A percentile compares a stretch with the other conserved stretches of the same genome.
These are phyloP conservation scores for Pseudogymnoascus sp. DNA, from an alignment of 2,329 filamentous ascomycete genomes.

Conservation along the genomic window DNA sequence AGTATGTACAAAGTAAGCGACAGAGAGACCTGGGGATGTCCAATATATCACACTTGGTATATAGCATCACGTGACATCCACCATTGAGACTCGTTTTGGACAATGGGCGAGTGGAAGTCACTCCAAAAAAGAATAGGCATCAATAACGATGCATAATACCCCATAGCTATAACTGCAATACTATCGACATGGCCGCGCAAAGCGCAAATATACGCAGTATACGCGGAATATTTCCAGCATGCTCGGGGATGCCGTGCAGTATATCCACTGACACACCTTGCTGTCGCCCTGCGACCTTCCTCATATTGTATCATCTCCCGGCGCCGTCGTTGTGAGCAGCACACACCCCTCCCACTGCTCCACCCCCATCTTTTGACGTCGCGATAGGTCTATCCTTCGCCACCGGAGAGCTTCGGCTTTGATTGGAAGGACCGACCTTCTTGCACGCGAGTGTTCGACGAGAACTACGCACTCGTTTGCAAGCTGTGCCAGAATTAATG, in stretches of 20 bases:
- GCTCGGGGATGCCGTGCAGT: background rate
- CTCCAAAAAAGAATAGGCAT: background rate
- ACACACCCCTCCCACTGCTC: background rate
- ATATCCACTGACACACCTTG: background rate
- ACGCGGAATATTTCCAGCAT: background rate
- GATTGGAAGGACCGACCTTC: background rate
- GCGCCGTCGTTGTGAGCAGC: background rate
- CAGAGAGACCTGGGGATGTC: background rate
- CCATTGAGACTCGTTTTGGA: background rate
- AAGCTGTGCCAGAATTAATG: slow-evolving; percentile 1
- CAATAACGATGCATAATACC: background rate
- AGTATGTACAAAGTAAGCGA: background rate
- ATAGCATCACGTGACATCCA: background rate
- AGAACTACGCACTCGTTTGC: background rate
- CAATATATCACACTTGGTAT: background rate
- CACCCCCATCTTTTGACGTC: background rate
- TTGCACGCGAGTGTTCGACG: background rate
- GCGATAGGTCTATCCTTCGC: background rate
- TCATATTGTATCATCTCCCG: background rate
- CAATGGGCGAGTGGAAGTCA: background rate
- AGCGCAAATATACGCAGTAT: background rate
- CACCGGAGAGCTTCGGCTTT: background rate
- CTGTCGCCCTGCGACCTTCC: background rate
- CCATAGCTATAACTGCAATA: background rate
- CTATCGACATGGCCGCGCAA: background rate